These are phyloP conservation scores for Trichoderma breve DNA, from an alignment of 2,329 filamentous ascomycete genomes.

Conservation along the genomic window DNA sequence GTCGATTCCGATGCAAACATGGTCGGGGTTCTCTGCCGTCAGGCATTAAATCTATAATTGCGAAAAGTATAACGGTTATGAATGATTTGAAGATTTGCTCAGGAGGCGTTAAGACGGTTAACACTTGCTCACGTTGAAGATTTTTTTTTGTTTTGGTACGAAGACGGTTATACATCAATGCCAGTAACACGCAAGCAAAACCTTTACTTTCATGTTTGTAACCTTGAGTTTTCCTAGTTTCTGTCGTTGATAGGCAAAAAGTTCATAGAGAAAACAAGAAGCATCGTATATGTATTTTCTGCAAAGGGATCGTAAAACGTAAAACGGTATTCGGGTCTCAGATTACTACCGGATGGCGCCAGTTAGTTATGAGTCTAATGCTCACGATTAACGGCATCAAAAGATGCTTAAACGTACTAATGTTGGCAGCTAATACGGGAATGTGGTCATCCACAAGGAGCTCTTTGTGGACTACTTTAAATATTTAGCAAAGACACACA, in stretches of 20 bases:
- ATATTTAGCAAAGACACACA: not conserved
- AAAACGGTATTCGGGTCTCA: not conserved
- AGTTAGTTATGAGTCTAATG: not conserved
- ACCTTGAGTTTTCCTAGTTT: not conserved
- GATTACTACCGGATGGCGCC: not conserved
- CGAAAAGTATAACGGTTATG: not conserved
- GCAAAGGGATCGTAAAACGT: not conserved
- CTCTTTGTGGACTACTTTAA: not conserved
- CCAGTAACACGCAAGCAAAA: not conserved
- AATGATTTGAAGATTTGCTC: not conserved
- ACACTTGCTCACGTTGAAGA: not conserved
- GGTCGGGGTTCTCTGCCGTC: not conserved
- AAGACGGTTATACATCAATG: not conserved
- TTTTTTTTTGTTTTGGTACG: not conserved
- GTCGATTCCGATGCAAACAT: not conserved
- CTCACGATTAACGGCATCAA: not conserved
- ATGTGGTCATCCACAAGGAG: not conserved
- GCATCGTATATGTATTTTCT: not conserved
- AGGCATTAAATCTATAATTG: not conserved
- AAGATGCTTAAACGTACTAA: not conserved
- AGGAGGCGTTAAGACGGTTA: not conserved
- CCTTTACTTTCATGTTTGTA: not conserved
- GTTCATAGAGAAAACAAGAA: not conserved
- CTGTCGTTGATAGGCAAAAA: not conserved
- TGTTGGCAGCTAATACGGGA: not conserved